Conservation (phyloP, 192 early-diverging fungal genomes). For the Phycomyces blakesleeanus region DNA sequence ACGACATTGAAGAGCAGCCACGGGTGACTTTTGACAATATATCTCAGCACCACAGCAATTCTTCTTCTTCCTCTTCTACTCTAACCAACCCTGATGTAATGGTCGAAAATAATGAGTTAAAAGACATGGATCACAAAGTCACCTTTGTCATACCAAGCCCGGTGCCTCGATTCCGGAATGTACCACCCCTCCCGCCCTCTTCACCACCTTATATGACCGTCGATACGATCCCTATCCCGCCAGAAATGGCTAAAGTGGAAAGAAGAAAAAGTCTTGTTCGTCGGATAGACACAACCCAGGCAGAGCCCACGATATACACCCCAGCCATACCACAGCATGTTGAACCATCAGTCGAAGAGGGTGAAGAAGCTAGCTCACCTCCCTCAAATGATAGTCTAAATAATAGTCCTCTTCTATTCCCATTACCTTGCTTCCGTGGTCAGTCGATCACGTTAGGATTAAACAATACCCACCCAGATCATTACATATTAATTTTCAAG, state of each 20-base stretch:
- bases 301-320: conserved; percentile 8
- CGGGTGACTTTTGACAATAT: conserved; percentile 3
- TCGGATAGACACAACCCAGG: neutral
- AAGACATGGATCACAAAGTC: conserved; percentile 19
- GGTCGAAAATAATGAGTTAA: conserved; percentile 3
- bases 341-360: neutral
- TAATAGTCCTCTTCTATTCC: conserved; percentile 10
- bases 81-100: conserved; percentile 13
- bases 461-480: conserved; percentile 19
- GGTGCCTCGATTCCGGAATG: conserved; percentile 30
- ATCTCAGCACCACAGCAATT: neutral
- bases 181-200: conserved; percentile 20
- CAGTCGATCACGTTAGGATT: conserved; percentile 18
- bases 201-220: conserved; percentile 22
- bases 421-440: conserved; percentile 15
- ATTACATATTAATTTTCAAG: conserved; percentile 30
- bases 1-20: neutral
- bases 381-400: neutral
- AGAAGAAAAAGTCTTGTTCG: neutral
- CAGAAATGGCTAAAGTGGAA: neutral
- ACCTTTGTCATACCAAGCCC: conserved; percentile 33
- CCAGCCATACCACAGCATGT: neutral
- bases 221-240: neutral
- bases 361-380: neutral
- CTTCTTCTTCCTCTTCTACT: conserved; percentile 11